phyloP scores from a whole-genome alignment of 2,329 filamentous ascomycete genomes.

The Berkeleyomyces basicola region DNA sequence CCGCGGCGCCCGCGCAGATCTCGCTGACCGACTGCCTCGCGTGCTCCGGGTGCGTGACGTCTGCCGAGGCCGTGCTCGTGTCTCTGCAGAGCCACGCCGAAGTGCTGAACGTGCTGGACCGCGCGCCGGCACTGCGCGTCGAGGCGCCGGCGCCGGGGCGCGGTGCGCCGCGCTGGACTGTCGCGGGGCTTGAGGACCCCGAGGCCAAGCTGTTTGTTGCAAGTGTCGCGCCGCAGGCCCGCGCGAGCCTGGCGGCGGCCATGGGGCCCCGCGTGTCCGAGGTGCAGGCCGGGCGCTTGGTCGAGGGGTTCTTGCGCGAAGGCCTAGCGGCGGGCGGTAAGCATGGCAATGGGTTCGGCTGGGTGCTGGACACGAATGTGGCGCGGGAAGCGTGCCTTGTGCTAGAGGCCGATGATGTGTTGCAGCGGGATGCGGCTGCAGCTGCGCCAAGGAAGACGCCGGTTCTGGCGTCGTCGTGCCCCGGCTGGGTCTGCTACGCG shows the following conservation, averaged over 20 bases:
- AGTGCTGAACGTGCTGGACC: constrained; percentile 68
- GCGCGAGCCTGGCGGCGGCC: constrained; percentile 76
- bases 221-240: constrained; percentile 79
- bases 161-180: constrained; percentile 17
- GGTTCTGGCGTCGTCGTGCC: constrained; percentile 76
- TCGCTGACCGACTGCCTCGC: constrained; percentile 94
- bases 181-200: constrained; percentile 37
- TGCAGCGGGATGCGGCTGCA: constrained; percentile 19
- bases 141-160: background rate
- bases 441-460: constrained; percentile 27
- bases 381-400: constrained; percentile 73
- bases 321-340: constrained; percentile 56
- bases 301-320: constrained; percentile 54
- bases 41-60: constrained; percentile 94
- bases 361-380: constrained; percentile 79
- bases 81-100: constrained; percentile 87
- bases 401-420: constrained; percentile 56
- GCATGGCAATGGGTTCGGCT: constrained; percentile 63
- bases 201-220: constrained; percentile 73
- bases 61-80: constrained; percentile 91
- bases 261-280: constrained; percentile 57
- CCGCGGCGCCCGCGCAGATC: constrained; percentile 66
- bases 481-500: constrained; percentile 96
- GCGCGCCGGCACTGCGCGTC: constrained; percentile 32
- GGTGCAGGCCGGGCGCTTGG: constrained; percentile 60